Conservation (phyloP, 805 yeast species). For the Myxozyma monticola region DNA sequence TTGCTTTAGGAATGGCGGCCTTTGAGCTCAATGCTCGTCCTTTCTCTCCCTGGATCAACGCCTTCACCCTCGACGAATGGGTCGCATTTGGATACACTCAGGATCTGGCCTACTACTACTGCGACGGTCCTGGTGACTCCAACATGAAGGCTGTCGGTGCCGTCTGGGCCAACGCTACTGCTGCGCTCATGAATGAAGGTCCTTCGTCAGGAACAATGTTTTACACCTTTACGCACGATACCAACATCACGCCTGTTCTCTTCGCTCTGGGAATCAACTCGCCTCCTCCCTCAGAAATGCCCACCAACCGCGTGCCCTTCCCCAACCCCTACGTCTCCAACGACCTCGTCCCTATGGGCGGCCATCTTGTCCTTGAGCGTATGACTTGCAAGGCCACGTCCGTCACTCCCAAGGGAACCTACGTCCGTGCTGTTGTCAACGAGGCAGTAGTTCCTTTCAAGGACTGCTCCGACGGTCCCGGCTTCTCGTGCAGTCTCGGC, state of each 20-base stretch:
- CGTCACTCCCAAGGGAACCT: constrained; percentile 34
- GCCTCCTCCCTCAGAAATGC: constrained; percentile 44
- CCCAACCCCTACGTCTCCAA: constrained; percentile 50
- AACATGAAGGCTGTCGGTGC: constrained; percentile 46
- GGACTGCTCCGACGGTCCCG: constrained; percentile 55
- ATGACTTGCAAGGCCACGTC: constrained; percentile 45
- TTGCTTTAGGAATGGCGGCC: constrained; percentile 52
- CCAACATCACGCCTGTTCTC: constrained; percentile 53
- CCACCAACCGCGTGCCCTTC: constrained; percentile 49
- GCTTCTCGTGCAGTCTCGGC: constrained; percentile 48
- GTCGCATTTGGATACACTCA: constrained; percentile 45
- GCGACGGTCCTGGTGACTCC: constrained; percentile 52
- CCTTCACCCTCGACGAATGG: constrained; percentile 55
- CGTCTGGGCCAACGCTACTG: constrained; percentile 50
- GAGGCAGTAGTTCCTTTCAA: constrained; percentile 57
- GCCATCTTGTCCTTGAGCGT: constrained; percentile 53
- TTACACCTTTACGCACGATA: constrained; percentile 56
- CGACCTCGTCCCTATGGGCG: constrained; percentile 61
- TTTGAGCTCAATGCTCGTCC: constrained; percentile 54
- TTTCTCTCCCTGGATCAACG: constrained; percentile 43
- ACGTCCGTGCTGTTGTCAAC: constrained; percentile 51
- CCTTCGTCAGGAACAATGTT: constrained; percentile 43
- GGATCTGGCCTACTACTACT: constrained; percentile 49
- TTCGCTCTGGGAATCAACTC: constrained; percentile 51
- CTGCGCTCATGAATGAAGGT: constrained; percentile 46